A percentile compares a stretch with the other conserved stretches of the same genome.
These are phyloP conservation scores for Colletotrichum sp. DNA, from an alignment of 2,329 filamentous ascomycete species.

Conservation along the genomic window DNA sequence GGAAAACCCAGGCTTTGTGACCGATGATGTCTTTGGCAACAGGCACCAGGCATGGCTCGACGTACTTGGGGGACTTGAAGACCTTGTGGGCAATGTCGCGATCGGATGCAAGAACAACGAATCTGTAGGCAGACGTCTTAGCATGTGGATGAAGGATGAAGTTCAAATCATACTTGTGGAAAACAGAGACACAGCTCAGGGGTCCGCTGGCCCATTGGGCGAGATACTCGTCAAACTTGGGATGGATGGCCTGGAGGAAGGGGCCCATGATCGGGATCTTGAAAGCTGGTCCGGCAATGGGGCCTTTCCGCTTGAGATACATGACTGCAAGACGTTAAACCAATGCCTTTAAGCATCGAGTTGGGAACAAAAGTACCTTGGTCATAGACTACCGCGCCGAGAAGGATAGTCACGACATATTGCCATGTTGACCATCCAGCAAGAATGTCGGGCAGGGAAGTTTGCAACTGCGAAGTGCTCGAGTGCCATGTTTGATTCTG, in stretches of 20 bases:
- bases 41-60: constrained; percentile 81
- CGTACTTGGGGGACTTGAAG: constrained; percentile 77
- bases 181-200: constrained; percentile 82
- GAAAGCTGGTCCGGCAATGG: constrained; percentile 66
- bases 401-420: constrained; percentile 34
- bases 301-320: constrained; percentile 66
- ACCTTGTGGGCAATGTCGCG: constrained; percentile 82
- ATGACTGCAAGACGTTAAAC: constrained; percentile 50
- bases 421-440: constrained; percentile 31
- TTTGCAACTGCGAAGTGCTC: neutral
- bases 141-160: neutral
- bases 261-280: constrained; percentile 77
- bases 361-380: too few relatives aligned
- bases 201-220: constrained; percentile 80
- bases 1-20: constrained; percentile 78
- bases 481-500: neutral
- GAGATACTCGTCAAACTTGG: constrained; percentile 75
- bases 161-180: constrained; percentile 70
- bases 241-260: constrained; percentile 76
- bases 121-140: constrained; percentile 48
- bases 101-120: constrained; percentile 79
- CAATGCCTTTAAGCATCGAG: too few relatives aligned
- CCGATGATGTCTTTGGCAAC: constrained; percentile 76
- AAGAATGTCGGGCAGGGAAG: neutral
- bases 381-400: constrained; percentile 41